Evolutionary conservation across 306 rosid species (phyloP).

Genomic region (Prunus mume): DNA sequence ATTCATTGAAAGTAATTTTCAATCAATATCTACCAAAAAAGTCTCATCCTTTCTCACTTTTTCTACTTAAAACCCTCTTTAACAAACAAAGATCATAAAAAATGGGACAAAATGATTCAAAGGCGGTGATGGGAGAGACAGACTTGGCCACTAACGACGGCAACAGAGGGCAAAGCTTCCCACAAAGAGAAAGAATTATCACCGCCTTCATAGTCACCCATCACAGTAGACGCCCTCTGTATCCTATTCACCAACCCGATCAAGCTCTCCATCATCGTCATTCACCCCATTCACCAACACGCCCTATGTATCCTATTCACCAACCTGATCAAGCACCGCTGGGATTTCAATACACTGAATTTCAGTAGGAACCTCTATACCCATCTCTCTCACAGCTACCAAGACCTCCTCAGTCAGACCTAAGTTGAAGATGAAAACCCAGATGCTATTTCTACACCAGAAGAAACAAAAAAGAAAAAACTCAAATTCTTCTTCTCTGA

Average conservation of each 20-base stretch:
- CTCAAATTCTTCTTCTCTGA: no score
- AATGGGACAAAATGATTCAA: neutral
- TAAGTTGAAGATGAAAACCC: no score
- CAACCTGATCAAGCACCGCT: no score
- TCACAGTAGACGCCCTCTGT: conserved; percentile 85
- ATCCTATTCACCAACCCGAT: conserved; percentile 89
- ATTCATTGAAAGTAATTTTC: neutral
- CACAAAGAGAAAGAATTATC: conserved; percentile 72
- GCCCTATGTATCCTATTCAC: no score
- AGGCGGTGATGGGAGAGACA: neutral
- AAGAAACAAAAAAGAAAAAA: no score
- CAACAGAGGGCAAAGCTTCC: conserved; percentile 95
- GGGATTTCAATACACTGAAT: no score
- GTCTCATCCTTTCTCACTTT: neutral
- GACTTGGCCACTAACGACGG: conserved; percentile 97
- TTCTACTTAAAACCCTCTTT: neutral
- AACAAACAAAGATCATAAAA: neutral
- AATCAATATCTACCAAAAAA: conserved; percentile 5
- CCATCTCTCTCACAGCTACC: no score
- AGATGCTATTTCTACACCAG: no score
- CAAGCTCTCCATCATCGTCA: conserved; percentile 95
- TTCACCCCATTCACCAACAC: neutral
- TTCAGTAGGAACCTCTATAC: no score
- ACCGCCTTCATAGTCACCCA: conserved; percentile 83
- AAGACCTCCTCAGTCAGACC: no score